Percentiles rank a stretch among this genome's conserved stretches.
Conservation (phyloP, 2,329 filamentous ascomycete genomes). For the Hymenoscyphus infarciens region DNA sequence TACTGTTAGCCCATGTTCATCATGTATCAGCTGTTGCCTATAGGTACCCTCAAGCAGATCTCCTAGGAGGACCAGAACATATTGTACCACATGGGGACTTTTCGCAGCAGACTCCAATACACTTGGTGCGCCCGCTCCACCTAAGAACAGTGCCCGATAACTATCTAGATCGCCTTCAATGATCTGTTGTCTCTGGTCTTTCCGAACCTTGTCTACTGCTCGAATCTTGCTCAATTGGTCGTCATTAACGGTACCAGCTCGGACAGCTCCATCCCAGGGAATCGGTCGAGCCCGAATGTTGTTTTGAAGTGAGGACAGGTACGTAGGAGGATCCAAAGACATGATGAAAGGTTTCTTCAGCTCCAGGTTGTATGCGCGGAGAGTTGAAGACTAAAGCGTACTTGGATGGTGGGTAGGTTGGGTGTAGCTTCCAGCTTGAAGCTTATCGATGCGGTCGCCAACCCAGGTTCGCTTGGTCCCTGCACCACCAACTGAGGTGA, state of each 20-base stretch:
- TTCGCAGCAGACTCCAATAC: constrained; percentile 83
- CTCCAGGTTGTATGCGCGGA: constrained; percentile 14
- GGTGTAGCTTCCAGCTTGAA: constrained; percentile 1
- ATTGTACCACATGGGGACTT: constrained; percentile 88
- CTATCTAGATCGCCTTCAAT: constrained; percentile 76
- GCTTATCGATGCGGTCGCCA: constrained; percentile 5
- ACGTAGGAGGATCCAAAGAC: constrained; percentile 89
- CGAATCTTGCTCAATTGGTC: constrained; percentile 93
- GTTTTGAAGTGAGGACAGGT: constrained; percentile 84
- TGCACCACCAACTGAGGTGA: neutral
- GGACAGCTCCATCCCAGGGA: constrained; percentile 94
- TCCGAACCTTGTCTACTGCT: constrained; percentile 92
- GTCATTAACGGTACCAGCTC: constrained; percentile 90
- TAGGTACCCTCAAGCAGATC: constrained; percentile 80
- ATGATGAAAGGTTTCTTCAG: constrained; percentile 46
- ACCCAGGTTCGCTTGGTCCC: neutral
- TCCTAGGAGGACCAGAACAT: constrained; percentile 83
- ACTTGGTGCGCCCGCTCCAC: constrained; percentile 62
- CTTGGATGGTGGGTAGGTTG: constrained; percentile 4
- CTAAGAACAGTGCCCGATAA: constrained; percentile 78
- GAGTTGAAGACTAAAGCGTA: neutral
- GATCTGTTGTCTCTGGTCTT: constrained; percentile 80
- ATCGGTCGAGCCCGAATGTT: constrained; percentile 96
- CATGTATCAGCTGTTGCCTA: neutral
- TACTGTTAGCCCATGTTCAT: constrained; percentile 10